Evolutionary conservation across 805 yeast species (phyloP).

Genomic region (Nakazawaea ishiwadae): DNA sequence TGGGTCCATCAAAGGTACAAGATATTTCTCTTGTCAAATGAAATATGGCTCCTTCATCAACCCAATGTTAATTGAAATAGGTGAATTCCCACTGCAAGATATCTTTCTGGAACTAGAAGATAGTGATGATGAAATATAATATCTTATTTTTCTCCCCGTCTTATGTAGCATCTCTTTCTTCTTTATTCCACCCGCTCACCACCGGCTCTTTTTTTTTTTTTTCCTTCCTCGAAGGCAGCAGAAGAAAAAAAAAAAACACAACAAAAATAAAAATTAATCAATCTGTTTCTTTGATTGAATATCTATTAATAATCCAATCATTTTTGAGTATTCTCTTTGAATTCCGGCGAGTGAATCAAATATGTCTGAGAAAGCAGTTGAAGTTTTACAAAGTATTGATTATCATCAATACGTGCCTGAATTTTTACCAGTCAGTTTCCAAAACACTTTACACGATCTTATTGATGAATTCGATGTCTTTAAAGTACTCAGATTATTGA

Average conservation of each 20-base stretch:
- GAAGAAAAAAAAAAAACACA: background rate
- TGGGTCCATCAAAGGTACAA: conserved; percentile 61
- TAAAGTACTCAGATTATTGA: conserved; percentile 41
- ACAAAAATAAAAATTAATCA: background rate
- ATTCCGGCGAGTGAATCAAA: background rate
- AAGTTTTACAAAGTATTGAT: conserved; percentile 2
- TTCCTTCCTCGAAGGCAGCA: background rate
- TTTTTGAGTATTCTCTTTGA: no score
- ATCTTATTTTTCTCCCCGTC: no score
- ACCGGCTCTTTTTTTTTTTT: background rate
- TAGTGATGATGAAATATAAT: conserved; percentile 43
- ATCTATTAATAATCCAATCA: background rate
- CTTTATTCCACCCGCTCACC: background rate
- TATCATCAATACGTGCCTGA: conserved; percentile 9
- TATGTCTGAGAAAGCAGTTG: conserved; percentile 4
- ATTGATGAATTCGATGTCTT: conserved; percentile 38
- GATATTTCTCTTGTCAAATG: conserved; percentile 50
- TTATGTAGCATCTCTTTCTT: no score
- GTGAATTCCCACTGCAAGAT: conserved; percentile 54
- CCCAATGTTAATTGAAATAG: conserved; percentile 64
- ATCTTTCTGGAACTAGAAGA: conserved; percentile 26
- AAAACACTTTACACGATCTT: conserved; percentile 30
- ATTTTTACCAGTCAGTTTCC: conserved; percentile 16
- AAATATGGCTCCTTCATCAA: conserved; percentile 76
- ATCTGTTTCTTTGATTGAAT: no score